A percentile compares a stretch with the other conserved stretches of the same genome.
Conservation (phyloP, 2,329 filamentous ascomycete species). For the Beauveria medogensis region DNA sequence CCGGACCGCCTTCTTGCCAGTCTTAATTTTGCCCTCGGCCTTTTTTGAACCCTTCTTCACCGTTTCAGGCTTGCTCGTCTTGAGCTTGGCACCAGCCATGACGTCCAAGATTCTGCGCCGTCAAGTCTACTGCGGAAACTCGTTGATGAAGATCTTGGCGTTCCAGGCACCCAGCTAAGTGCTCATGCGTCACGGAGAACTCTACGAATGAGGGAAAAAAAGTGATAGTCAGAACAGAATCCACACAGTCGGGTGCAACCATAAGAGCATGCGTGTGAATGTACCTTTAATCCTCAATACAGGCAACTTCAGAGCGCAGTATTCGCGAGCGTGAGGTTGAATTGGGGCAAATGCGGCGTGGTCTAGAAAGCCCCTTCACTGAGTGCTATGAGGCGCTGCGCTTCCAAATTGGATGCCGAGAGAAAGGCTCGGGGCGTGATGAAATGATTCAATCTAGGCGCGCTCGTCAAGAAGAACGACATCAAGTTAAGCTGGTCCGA, state of each 20-base stretch:
- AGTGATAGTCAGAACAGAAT: neutral
- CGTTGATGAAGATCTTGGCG: neutral
- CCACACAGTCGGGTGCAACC: too few species aligned
- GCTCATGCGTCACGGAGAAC: neutral
- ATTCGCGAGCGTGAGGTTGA: neutral
- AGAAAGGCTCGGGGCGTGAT: neutral
- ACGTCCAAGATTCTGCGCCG: neutral
- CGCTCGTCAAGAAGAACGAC: neutral
- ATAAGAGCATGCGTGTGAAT: neutral
- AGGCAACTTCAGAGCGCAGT: neutral
- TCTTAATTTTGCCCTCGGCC: constrained; percentile 20
- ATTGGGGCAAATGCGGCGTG: neutral
- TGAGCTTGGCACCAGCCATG: neutral
- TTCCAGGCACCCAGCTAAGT: neutral
- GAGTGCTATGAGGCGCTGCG: neutral
- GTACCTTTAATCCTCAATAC: neutral
- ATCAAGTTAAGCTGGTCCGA: neutral
- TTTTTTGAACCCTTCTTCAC: constrained; percentile 8
- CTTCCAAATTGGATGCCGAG: neutral
- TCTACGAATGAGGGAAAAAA: neutral
- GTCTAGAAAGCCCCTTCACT: neutral
- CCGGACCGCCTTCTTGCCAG: constrained; percentile 21
- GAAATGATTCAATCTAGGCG: neutral
- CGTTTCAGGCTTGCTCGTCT: neutral
- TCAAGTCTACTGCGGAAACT: neutral